A percentile compares a stretch with the other conserved stretches of the same genome.
These are phyloP conservation scores for Raffaelea arxii DNA, from an alignment of 2,329 filamentous ascomycete species.

Conservation along the genomic window DNA sequence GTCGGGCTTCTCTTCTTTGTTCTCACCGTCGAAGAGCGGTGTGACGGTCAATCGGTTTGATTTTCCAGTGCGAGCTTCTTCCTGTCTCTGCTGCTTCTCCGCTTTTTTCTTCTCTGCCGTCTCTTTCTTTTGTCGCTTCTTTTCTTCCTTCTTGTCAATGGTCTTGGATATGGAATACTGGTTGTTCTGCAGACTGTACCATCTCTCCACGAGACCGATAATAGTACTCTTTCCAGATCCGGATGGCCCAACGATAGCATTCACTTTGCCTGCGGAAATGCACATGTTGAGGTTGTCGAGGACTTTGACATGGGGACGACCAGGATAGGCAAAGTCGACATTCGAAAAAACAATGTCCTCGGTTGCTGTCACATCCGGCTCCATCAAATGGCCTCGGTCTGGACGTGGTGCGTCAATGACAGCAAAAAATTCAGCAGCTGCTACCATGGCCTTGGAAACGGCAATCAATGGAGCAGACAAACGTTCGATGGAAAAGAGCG, in stretches of 20 bases:
- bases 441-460: slow-evolving; percentile 45
- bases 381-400: slow-evolving; percentile 28
- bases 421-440: slow-evolving; percentile 47
- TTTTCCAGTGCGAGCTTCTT: not conserved
- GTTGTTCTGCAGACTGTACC: slow-evolving; percentile 33
- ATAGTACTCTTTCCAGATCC: slow-evolving; percentile 69
- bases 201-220: slow-evolving; percentile 59
- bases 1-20: slow-evolving; percentile 19
- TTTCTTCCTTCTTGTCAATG: slow-evolving; percentile 33
- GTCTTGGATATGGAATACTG: slow-evolving; percentile 43
- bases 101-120: slow-evolving; percentile 17
- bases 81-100: slow-evolving; percentile 16
- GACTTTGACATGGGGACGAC: slow-evolving; percentile 52
- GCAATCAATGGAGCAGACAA: slow-evolving; percentile 50
- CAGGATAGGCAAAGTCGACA: slow-evolving; percentile 66
- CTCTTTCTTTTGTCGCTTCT: slow-evolving; percentile 24
- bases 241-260: slow-evolving; percentile 64
- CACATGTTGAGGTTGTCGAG: slow-evolving; percentile 48
- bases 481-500: slow-evolving; percentile 45
- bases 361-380: slow-evolving; percentile 37
- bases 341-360: slow-evolving; percentile 51
- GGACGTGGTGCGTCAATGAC: slow-evolving; percentile 40
- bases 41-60: not conserved
- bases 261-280: slow-evolving; percentile 56
- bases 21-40: not conserved